Conservation (phyloP, 2,329 filamentous ascomycete species). For the Myriosclerotinia duriaeana region DNA sequence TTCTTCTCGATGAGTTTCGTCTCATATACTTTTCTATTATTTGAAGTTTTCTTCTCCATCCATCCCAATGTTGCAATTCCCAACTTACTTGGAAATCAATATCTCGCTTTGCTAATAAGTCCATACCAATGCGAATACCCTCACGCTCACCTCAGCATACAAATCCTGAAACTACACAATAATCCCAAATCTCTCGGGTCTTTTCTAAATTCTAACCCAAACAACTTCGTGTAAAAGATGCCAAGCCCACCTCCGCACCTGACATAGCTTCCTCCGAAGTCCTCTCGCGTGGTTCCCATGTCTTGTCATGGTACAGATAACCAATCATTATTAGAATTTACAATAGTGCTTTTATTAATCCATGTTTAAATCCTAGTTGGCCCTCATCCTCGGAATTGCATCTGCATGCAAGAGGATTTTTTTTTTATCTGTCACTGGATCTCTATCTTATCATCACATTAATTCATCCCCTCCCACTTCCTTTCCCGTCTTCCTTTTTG, state of each 20-base stretch:
- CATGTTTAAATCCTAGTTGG: background rate
- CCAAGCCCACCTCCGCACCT: slow-evolving; percentile 12
- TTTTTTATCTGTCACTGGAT: slow-evolving; percentile 14
- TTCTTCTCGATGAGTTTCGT: background rate
- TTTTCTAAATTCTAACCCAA: background rate
- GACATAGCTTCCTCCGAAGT: background rate
- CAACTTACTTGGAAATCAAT: no score
- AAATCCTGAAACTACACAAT: background rate
- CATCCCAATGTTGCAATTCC: background rate
- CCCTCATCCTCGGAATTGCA: slow-evolving; percentile 17
- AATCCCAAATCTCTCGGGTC: slow-evolving; percentile 3
- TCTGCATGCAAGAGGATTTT: slow-evolving; percentile 4
- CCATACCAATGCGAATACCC: background rate
- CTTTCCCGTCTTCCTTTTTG: background rate
- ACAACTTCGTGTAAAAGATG: background rate
- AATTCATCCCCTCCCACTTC: background rate
- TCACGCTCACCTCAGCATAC: background rate
- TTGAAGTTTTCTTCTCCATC: background rate
- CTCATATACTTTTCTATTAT: background rate
- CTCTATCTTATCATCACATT: background rate
- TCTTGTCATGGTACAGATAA: background rate
- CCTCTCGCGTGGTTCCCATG: slow-evolving; percentile 18
- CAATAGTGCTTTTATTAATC: background rate
- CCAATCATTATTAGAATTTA: background rate
- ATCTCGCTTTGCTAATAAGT: background rate